A percentile compares a stretch with the other conserved stretches of the same genome.
phyloP scores from a whole-genome alignment of 1,139 yeast genomes.

The Citeromyces hawaiiensis region DNA sequence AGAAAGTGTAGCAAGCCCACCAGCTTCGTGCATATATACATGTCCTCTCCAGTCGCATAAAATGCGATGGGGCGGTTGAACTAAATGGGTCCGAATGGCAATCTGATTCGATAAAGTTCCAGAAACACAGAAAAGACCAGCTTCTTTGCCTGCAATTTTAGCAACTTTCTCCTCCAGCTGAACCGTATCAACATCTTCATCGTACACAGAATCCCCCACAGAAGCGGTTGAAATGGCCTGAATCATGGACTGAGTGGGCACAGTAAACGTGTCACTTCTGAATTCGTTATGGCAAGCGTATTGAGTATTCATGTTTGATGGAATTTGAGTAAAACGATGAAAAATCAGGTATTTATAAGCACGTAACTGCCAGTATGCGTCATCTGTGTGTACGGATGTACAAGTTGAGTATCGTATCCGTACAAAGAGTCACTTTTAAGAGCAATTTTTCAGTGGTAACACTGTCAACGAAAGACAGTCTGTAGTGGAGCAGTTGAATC shows the following conservation, averaged over 20 bases:
- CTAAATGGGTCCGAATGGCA: constrained; percentile 63
- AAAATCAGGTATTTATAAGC: not conserved
- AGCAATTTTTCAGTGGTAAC: too few species aligned
- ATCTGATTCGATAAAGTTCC: constrained; percentile 91
- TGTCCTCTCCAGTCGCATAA: constrained; percentile 82
- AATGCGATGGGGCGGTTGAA: constrained; percentile 79
- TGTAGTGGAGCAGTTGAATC: too few species aligned
- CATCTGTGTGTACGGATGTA: not conserved
- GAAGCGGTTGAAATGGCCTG: constrained; percentile 47
- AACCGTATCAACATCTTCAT: constrained; percentile 64
- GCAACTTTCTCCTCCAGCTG: constrained; percentile 57
- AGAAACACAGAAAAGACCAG: constrained; percentile 74
- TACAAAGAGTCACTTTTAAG: too few species aligned
- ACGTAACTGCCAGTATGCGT: not conserved
- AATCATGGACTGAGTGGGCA: constrained; percentile 72
- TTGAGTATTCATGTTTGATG: not conserved
- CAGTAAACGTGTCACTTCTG: constrained; percentile 87
- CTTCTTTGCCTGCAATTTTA: constrained; percentile 64
- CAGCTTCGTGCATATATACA: constrained; percentile 76
- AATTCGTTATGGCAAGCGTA: constrained; percentile 22
- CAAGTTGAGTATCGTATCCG: too few species aligned
- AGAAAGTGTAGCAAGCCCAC: constrained; percentile 78
- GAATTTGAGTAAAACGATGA: not conserved
- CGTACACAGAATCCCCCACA: constrained; percentile 80
- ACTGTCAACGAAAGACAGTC: too few species aligned